phyloP scores from a whole-genome alignment of 1,284 basidiomycete genomes.

The Mycena sp. region DNA sequence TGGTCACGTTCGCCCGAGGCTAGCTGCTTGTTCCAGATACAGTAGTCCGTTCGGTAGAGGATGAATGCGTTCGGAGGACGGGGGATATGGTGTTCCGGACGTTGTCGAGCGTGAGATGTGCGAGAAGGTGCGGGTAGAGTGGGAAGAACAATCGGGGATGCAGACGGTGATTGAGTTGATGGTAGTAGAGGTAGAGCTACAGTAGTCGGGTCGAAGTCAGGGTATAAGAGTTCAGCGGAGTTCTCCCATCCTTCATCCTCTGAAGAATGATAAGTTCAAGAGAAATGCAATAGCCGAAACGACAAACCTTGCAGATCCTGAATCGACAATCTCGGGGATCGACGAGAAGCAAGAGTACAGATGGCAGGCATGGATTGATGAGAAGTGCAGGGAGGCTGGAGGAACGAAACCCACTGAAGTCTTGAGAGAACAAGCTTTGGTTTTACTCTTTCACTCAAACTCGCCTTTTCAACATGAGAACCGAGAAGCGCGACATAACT shows the following conservation, averaged over 20 bases:
- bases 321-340: constrained; percentile 9
- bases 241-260: constrained; percentile 4
- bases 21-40: constrained; percentile 56
- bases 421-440: neutral
- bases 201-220: neutral
- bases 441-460: constrained; percentile 2
- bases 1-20: constrained; percentile 50
- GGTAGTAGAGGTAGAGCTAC: neutral
- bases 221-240: constrained; percentile 15
- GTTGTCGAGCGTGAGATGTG: constrained; percentile 53
- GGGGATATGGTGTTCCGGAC: constrained; percentile 57
- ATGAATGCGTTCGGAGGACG: constrained; percentile 90
- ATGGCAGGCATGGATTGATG: constrained; percentile 2
- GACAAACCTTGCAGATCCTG: constrained; percentile 13
- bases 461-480: constrained; percentile 26
- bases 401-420: no score
- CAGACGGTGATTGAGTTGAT: neutral
- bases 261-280: neutral
- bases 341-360: neutral
- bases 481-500: constrained; percentile 17
- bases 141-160: neutral
- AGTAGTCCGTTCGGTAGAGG: constrained; percentile 81
- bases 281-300: neutral
- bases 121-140: constrained; percentile 21
- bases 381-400: neutral